phyloP scores from a whole-genome alignment of 306 rosid genomes.

The Quercus berberidifolia region DNA sequence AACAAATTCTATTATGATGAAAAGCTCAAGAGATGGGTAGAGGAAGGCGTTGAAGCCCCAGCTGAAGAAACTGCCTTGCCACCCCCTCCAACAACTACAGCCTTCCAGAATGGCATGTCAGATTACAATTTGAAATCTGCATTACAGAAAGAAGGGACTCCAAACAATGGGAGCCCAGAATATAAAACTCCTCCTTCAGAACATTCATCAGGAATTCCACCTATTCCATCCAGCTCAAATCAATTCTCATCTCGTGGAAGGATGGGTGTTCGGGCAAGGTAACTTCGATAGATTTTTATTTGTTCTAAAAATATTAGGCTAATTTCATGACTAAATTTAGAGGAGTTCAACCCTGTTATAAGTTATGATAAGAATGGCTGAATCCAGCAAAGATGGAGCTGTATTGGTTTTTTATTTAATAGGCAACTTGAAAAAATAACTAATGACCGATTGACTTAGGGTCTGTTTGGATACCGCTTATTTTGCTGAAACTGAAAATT shows the following conservation, averaged over 20 bases:
- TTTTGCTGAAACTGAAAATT: too few species aligned
- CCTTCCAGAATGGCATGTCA: constrained; percentile 65
- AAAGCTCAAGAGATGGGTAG: constrained; percentile 89
- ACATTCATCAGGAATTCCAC: constrained; percentile 66
- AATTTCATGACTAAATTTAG: not conserved
- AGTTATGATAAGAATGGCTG: not conserved
- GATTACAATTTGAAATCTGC: constrained; percentile 77
- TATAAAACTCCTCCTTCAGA: constrained; percentile 42
- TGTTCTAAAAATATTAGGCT: not conserved
- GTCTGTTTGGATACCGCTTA: too few species aligned
- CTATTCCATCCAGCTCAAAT: constrained; percentile 71
- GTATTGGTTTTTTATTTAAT: not conserved
- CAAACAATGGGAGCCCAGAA: constrained; percentile 35
- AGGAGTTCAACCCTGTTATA: not conserved
- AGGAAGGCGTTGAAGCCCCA: constrained; percentile 74
- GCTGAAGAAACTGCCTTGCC: constrained; percentile 71
- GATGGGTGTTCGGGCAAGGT: constrained; percentile 82
- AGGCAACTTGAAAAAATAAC: not conserved
- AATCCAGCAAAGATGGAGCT: not conserved
- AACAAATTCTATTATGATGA: constrained; percentile 91
- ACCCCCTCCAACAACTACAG: constrained; percentile 71
- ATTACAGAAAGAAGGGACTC: constrained; percentile 49
- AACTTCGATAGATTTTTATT: constrained; percentile 3
- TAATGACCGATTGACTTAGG: not conserved
- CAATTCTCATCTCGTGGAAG: constrained; percentile 79